A percentile compares a stretch with the other conserved stretches of the same genome.
These are phyloP conservation scores for Fusarium tanahbumbuense DNA, from an alignment of 2,329 filamentous ascomycete genomes.

Conservation along the genomic window DNA sequence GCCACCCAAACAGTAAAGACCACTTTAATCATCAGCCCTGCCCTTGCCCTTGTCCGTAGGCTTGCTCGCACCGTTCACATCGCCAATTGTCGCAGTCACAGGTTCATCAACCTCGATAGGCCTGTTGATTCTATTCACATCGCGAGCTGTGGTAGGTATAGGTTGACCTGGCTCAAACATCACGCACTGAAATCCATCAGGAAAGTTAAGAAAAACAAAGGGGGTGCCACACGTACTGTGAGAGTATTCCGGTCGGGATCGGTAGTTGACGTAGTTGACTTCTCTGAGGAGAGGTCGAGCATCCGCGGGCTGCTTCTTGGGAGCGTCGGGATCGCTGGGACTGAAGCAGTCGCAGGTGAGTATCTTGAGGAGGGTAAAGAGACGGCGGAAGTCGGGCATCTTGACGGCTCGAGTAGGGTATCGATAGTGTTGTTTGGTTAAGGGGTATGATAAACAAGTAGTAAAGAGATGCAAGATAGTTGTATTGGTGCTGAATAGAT, in stretches of 20 bases:
- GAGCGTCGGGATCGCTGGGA: background rate
- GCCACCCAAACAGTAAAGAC: background rate
- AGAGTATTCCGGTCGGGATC: background rate
- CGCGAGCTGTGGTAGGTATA: background rate
- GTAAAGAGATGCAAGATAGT: too few species aligned
- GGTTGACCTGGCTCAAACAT: background rate
- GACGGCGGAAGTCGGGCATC: constrained; percentile 36
- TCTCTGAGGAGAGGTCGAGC: background rate
- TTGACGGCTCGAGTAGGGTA: background rate
- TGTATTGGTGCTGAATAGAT: background rate
- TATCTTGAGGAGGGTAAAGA: constrained; percentile 14
- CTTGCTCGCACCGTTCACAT: background rate
- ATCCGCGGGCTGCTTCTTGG: background rate
- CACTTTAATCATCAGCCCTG: background rate
- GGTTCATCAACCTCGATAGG: too few species aligned
- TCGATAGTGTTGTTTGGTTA: background rate
- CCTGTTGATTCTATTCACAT: too few species aligned
- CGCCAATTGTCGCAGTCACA: accelerated
- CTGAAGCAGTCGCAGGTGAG: constrained; percentile 13
- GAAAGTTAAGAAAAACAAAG: background rate
- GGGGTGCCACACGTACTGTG: background rate
- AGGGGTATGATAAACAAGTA: too few species aligned
- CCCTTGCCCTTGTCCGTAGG: background rate
- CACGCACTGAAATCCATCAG: background rate
- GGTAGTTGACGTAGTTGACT: background rate